Conservation (phyloP, 2,329 filamentous ascomycete species). For the Xylaria sp. region DNA sequence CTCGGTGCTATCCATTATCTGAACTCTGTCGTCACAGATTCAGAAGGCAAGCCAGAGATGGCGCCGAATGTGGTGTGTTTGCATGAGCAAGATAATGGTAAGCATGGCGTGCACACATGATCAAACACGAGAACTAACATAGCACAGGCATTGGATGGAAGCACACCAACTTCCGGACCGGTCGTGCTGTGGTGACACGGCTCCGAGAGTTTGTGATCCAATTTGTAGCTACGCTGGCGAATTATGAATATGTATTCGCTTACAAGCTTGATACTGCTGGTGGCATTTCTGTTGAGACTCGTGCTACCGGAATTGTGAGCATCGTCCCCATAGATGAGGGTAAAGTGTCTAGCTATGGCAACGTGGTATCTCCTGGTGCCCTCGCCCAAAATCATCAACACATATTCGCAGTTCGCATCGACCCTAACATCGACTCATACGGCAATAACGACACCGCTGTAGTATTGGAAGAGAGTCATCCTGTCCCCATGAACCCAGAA, state of each 20-base stretch:
- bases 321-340: slow-evolving; percentile 70
- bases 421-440: slow-evolving; percentile 65
- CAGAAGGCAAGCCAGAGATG: slow-evolving; percentile 64
- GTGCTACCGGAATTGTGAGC: slow-evolving; percentile 75
- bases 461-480: slow-evolving; percentile 49
- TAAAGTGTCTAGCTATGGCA: slow-evolving; percentile 66
- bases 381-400: slow-evolving; percentile 76
- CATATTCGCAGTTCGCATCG: slow-evolving; percentile 73
- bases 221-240: slow-evolving; percentile 74
- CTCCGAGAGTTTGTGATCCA: slow-evolving; percentile 73
- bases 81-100: slow-evolving; percentile 73
- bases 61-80: slow-evolving; percentile 73
- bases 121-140: slow-evolving; percentile 21
- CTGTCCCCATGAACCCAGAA: slow-evolving; percentile 55
- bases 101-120: neutral
- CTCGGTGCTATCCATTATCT: slow-evolving; percentile 72
- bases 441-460: slow-evolving; percentile 42
- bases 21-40: slow-evolving; percentile 62
- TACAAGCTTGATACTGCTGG: slow-evolving; percentile 73
- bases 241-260: slow-evolving; percentile 77
- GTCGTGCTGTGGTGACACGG: slow-evolving; percentile 69
- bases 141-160: slow-evolving; percentile 70
- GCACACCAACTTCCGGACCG: slow-evolving; percentile 75
- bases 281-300: slow-evolving; percentile 69
- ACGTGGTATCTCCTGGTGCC: slow-evolving; percentile 71